Base-by-base conservation (phyloP, 2,329 filamentous ascomycete species). In the Aureobasidium sp. region DNA sequence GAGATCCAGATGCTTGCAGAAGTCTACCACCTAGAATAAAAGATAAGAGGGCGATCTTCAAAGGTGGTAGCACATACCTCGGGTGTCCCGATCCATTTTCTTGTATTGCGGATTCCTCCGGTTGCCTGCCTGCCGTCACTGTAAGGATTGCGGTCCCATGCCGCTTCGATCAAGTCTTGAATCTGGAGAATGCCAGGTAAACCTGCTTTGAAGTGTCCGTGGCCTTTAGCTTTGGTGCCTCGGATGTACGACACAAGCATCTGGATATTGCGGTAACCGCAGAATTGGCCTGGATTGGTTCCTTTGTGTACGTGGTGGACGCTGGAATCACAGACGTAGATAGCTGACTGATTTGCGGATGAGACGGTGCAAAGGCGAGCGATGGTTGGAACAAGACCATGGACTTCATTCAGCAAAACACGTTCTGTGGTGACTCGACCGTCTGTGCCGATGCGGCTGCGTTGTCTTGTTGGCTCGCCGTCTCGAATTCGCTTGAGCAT, bases 21-120 rank as follows among this genome's bases (percentile, higher is more conserved):
- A 9, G 8, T n/a, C 20, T 18, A 10, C 42, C 3, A 59, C 55
- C 55, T 64, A 11, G 23, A 23, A 18, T 20, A n/a, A 8, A 47
- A 11, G 7, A 29, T 33, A 18, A 59, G 29, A 54, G 38, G 29
- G n/a, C 33, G 10, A 54, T 18, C n/a, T 38, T 27, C n/a, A 6
- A 1, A 25, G 13, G 16, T 23, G 20, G 31, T 18, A 1, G 15
- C 5, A 6, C 36, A 18, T 64, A 69, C 71, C 84, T 98, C 95
- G 13, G 94, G 90, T 3, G 95, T 98, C n/a, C 95, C 95, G 71
- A 98, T 98, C 73, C 95, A 97, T 77, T 98, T 98, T 68, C 95
- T 88, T 0, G 94, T 97, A 18, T 90, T 90, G 70, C 83, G 88
- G 68, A 98, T 92, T 1, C 93, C 93, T 4, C 95, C 95, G 1